Conservation (phyloP, 306 rosid genomes). For the Citrullus mucosospermus region DNA sequence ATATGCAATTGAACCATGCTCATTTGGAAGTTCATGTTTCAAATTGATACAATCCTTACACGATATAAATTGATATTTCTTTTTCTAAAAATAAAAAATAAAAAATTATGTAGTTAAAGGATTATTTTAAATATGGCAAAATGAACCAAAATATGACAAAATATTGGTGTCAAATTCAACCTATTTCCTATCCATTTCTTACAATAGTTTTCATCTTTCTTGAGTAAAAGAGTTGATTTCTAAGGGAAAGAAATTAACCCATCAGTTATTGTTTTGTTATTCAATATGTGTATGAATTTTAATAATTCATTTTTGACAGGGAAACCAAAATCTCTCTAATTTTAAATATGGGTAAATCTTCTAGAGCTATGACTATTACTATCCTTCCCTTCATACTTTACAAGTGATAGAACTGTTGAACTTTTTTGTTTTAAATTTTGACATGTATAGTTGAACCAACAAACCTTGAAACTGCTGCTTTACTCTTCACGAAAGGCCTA, state of each 20-base stretch:
- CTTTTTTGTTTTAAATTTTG: constrained; percentile 6
- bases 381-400: not conserved
- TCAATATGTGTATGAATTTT: not conserved
- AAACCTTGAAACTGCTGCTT: constrained; percentile 33
- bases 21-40: too few relatives aligned
- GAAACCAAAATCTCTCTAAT: not conserved
- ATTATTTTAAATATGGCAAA: too few relatives aligned
- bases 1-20: too few relatives aligned
- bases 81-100: too few relatives aligned
- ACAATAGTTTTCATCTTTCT: too few relatives aligned
- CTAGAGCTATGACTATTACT: not conserved
- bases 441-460: constrained; percentile 16
- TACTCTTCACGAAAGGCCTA: constrained; percentile 25
- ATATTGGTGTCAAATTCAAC: too few relatives aligned
- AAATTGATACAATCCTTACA: too few relatives aligned
- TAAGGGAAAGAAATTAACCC: not conserved
- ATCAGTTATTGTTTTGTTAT: not conserved
- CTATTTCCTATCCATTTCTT: too few relatives aligned
- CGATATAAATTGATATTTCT: too few relatives aligned
- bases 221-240: too few relatives aligned
- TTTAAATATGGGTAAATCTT: not conserved
- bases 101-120: too few relatives aligned
- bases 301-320: not conserved
- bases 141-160: too few relatives aligned
- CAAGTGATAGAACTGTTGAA: not conserved